phyloP scores from a whole-genome alignment of 805 yeast species.

The Yamadazyma sp. region DNA sequence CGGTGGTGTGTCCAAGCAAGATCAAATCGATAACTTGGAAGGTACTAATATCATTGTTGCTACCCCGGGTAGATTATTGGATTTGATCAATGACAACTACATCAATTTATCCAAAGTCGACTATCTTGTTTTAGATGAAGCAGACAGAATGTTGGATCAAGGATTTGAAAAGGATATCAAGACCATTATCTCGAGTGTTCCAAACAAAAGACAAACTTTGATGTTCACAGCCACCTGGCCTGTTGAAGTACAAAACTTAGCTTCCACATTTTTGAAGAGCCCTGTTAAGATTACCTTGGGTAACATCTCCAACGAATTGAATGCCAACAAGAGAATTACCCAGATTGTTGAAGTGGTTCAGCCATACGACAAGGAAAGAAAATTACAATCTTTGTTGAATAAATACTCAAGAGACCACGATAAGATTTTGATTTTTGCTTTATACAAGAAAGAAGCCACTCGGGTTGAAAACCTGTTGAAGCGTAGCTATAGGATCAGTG shows the following conservation, averaged over 20 bases:
- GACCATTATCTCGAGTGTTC: conserved; percentile 64
- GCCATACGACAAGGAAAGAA: conserved; percentile 76
- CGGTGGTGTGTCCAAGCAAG: conserved; percentile 97
- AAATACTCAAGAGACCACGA: conserved; percentile 71
- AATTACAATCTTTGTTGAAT: conserved; percentile 66
- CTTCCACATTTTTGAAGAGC: conserved; percentile 73
- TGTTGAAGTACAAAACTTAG: conserved; percentile 93
- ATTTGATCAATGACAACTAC: conserved; percentile 85
- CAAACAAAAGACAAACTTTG: conserved; percentile 71
- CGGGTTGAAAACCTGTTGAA: conserved; percentile 78
- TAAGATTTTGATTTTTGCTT: conserved; percentile 86
- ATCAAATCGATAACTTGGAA: conserved; percentile 71
- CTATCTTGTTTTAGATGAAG: conserved; percentile 92
- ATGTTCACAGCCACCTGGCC: conserved; percentile 99
- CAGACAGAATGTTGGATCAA: conserved; percentile 97
- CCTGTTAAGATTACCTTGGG: conserved; percentile 95
- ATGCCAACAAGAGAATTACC: conserved; percentile 91
- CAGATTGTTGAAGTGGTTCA: conserved; percentile 89
- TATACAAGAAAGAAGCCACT: conserved; percentile 95
- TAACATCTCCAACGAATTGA: conserved; percentile 79
- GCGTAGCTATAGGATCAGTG: conserved; percentile 79
- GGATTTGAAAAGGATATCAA: conserved; percentile 98
- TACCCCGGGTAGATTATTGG: conserved; percentile 96
- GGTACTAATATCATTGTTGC: conserved; percentile 84
- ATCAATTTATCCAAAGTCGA: conserved; percentile 65